Conservation (phyloP, 2,329 filamentous ascomycete genomes). For the Colletotrichum sp. region DNA sequence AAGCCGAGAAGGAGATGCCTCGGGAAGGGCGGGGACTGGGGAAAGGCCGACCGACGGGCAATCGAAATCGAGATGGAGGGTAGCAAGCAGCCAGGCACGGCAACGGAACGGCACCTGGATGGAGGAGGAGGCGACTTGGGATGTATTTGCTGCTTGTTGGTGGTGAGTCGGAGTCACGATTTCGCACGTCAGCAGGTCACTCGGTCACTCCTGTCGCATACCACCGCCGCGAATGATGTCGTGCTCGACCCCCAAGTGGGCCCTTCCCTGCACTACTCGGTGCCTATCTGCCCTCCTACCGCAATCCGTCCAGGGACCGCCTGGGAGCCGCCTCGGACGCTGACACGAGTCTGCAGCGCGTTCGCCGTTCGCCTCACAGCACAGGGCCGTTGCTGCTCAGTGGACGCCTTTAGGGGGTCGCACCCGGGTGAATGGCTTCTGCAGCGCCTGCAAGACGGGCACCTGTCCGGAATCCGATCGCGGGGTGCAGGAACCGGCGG, state of each 20-base stretch:
- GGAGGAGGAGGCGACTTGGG: not conserved
- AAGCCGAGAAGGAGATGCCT: conserved; percentile 1
- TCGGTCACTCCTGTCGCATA: not conserved
- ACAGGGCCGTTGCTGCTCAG: not conserved
- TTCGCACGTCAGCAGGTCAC: conserved; percentile 21
- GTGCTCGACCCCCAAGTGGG: conserved; percentile 6
- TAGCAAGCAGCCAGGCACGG: not conserved
- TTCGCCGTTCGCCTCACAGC: not conserved
- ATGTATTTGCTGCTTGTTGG: not conserved
- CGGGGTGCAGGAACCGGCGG: not conserved
- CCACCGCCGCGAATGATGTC: conserved; percentile 6
- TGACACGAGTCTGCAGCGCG: not conserved
- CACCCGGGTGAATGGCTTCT: not conserved
- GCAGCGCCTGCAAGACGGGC: not conserved
- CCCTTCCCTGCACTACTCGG: not conserved
- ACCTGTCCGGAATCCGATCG: not conserved
- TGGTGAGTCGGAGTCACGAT: conserved; percentile 7
- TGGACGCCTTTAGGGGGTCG: not conserved
- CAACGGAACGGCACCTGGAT: not conserved
- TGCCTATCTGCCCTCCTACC: not conserved
- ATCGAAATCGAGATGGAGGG: not conserved
- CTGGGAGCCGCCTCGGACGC: not conserved
- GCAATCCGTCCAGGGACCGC: not conserved
- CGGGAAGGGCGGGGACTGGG: not conserved
- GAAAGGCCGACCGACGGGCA: not conserved